Conservation (phyloP, 2,329 filamentous ascomycete genomes). For the Stachybotrys chartarum region DNA sequence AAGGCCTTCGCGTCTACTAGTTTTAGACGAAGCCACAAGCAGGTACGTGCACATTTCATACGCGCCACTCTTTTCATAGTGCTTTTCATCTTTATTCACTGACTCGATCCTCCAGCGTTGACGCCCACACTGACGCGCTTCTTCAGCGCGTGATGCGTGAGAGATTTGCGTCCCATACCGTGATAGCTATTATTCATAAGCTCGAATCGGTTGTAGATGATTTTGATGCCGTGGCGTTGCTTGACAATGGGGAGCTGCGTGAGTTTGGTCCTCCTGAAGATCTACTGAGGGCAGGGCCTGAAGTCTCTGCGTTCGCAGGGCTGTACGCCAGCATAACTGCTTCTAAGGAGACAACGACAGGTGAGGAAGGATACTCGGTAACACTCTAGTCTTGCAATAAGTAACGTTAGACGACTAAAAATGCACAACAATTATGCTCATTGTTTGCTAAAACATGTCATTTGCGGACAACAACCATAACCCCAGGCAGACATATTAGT, state of each 20-base stretch:
- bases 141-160: conserved; percentile 9
- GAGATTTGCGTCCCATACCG: conserved; percentile 13
- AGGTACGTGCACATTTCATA: conserved; percentile 13
- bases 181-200: conserved; percentile 18
- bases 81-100: background rate
- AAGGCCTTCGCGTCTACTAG: conserved; percentile 26
- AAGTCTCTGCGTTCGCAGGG: background rate
- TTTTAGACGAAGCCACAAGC: conserved; percentile 35
- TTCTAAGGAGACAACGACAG: background rate
- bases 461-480: too few species aligned
- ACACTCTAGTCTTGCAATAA: background rate
- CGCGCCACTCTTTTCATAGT: background rate
- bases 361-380: background rate
- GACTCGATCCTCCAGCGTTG: conserved; percentile 11
- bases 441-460: too few species aligned
- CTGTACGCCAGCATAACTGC: background rate
- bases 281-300: background rate
- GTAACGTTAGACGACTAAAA: background rate
- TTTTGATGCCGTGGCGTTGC: conserved; percentile 11
- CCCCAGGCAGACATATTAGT: too few species aligned
- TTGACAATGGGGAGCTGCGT: conserved; percentile 11
- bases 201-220: conserved; percentile 12
- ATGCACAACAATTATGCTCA: background rate
- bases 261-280: conserved; percentile 12
- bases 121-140: conserved; percentile 26